A percentile compares a stretch with the other conserved stretches of the same genome.
Conservation (phyloP, 2,329 filamentous ascomycete species). For the Fusarium sp. region DNA sequence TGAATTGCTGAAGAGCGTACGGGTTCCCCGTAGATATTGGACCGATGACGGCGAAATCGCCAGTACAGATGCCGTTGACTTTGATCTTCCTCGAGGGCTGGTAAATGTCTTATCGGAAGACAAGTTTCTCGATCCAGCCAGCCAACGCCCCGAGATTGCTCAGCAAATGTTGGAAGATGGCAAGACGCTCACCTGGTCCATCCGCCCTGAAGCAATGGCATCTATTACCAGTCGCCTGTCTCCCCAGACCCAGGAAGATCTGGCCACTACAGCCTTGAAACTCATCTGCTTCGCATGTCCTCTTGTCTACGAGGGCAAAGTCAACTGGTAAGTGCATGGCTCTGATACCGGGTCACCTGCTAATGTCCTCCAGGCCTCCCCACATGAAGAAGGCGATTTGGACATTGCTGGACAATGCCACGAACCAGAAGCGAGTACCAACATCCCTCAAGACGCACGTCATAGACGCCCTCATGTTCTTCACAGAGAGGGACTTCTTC, state of each 20-base stretch:
- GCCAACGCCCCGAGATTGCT: slow-evolving; percentile 19
- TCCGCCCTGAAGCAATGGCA: slow-evolving; percentile 17
- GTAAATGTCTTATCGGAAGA: slow-evolving; percentile 35
- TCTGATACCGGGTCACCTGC: fast-evolving
- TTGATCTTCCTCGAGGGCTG: slow-evolving; percentile 39
- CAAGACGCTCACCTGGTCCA: slow-evolving; percentile 27
- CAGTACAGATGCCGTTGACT: slow-evolving; percentile 32
- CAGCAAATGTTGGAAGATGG: slow-evolving; percentile 36
- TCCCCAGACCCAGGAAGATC: slow-evolving; percentile 31
- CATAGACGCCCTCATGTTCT: slow-evolving; percentile 48
- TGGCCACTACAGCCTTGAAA: slow-evolving; percentile 35
- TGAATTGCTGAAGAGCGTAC: slow-evolving; percentile 38
- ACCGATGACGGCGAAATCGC: slow-evolving; percentile 43
- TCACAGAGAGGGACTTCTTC: slow-evolving; percentile 48
- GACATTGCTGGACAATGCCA: slow-evolving; percentile 40
- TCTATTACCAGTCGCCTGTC: slow-evolving; percentile 3
- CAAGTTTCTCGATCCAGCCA: slow-evolving; percentile 1
- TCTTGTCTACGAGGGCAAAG: slow-evolving; percentile 49
- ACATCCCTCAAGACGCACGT: slow-evolving; percentile 28
- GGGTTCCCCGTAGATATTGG: slow-evolving; percentile 42
- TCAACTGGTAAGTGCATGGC: slow-evolving; percentile 39
- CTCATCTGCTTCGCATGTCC: slow-evolving; percentile 47
- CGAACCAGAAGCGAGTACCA: slow-evolving; percentile 24
- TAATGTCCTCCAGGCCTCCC: slow-evolving; percentile 35
- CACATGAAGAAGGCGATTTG: slow-evolving; percentile 44